Percentiles rank a stretch among this genome's conserved stretches.
These are phyloP conservation scores for Orbilia quercus DNA, from an alignment of 2,329 filamentous ascomycete species.

Conservation along the genomic window DNA sequence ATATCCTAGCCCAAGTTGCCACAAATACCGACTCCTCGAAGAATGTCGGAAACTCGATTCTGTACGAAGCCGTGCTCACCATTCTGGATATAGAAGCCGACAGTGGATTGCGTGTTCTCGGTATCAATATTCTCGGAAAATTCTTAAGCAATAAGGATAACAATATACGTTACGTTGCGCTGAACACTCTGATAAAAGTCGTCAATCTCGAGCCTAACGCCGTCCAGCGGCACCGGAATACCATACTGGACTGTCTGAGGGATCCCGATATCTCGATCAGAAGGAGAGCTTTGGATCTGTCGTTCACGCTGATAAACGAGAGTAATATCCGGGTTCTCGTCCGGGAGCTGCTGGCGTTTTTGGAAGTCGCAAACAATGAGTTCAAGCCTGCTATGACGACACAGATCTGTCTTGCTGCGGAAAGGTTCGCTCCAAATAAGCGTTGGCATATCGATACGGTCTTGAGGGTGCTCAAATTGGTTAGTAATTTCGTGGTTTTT, in stretches of 20 bases:
- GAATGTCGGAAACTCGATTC: constrained; percentile 97
- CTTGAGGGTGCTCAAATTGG: constrained; percentile 86
- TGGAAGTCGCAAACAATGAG: constrained; percentile 97
- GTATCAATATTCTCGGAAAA: constrained; percentile 98
- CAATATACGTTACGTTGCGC: constrained; percentile 97
- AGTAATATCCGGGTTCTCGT: constrained; percentile 94
- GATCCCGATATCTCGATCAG: constrained; percentile 99
- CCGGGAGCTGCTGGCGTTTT: constrained; percentile 89
- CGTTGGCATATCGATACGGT: constrained; percentile 99
- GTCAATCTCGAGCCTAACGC: constrained; percentile 98
- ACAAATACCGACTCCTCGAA: constrained; percentile 98
- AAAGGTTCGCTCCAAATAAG: constrained; percentile 95
- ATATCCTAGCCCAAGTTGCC: constrained; percentile 95
- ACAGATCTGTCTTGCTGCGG: constrained; percentile 96
- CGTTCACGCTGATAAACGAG: constrained; percentile 98
- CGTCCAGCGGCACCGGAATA: constrained; percentile 95
- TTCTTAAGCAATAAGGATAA: constrained; percentile 99
- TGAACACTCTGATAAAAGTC: constrained; percentile 97
- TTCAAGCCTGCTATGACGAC: constrained; percentile 99
- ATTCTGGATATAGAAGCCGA: constrained; percentile 99
- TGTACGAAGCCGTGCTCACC: constrained; percentile 96
- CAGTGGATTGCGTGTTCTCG: constrained; percentile 89
- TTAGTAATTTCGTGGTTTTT: constrained; percentile 21
- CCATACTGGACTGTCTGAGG: constrained; percentile 92
- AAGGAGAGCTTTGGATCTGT: constrained; percentile 92